Percentiles rank a stretch among this genome's conserved stretches.
These are phyloP conservation scores for Berkeleyomyces rouxiae DNA, from an alignment of 2,329 filamentous ascomycete genomes.

Conservation along the genomic window DNA sequence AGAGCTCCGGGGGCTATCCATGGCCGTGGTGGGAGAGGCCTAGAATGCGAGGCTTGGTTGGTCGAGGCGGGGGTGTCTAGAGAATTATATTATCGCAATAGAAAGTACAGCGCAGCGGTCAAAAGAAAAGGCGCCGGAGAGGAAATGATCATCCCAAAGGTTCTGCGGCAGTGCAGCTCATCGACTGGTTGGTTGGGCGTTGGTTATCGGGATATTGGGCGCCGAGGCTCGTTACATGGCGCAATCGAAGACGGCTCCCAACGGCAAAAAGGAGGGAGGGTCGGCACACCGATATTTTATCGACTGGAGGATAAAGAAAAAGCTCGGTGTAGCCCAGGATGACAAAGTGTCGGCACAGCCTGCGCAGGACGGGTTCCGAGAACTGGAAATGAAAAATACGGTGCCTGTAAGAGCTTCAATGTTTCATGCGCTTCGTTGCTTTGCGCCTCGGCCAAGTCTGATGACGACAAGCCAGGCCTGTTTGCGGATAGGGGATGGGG, in stretches of 20 bases:
- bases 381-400: background rate
- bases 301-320: background rate
- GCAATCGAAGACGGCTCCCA: background rate
- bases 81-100: background rate
- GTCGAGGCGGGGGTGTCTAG: background rate
- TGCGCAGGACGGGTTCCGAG: background rate
- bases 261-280: background rate
- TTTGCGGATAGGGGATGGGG: background rate
- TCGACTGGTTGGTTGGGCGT: background rate
- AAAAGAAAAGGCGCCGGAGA: background rate
- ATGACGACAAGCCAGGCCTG: background rate
- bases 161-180: background rate
- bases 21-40: background rate
- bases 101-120: background rate
- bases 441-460: background rate
- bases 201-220: background rate
- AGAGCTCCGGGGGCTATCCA: conserved; percentile 1
- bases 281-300: background rate
- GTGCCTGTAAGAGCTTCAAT: background rate
- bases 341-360: background rate
- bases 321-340: background rate
- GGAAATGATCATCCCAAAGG: background rate
- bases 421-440: background rate
- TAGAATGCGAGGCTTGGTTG: background rate
- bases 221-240: background rate